These are phyloP conservation scores for Sistotremastrum suecicum DNA, from an alignment of 768 basidiomycete genomes.

Conservation along the genomic window DNA sequence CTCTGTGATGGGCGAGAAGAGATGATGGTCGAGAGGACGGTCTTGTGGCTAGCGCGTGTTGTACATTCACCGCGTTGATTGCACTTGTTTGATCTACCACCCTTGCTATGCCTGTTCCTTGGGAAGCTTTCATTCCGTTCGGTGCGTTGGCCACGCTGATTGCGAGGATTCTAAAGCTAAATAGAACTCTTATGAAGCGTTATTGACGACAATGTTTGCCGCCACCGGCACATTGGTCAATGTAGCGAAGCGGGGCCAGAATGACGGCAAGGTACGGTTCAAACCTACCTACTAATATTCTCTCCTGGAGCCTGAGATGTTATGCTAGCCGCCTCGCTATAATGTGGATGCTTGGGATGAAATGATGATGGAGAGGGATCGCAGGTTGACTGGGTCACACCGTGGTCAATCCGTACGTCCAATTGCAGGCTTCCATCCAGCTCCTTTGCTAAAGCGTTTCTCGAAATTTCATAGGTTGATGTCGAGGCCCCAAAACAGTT, in stretches of 20 bases:
- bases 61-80: background rate
- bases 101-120: constrained; percentile 76
- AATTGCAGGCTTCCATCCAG: background rate
- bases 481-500: too few species aligned
- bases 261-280: constrained; percentile 70
- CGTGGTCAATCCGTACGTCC: constrained; percentile 74
- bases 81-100: background rate
- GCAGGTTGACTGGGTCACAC: constrained; percentile 69
- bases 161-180: constrained; percentile 5
- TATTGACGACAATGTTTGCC: constrained; percentile 79
- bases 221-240: constrained; percentile 81
- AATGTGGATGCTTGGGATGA: constrained; percentile 83
- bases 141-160: constrained; percentile 29
- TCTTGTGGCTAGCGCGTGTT: too few species aligned
- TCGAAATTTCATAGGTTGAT: too few species aligned
- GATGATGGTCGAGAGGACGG: too few species aligned
- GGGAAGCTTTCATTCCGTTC: constrained; percentile 95
- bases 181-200: constrained; percentile 30
- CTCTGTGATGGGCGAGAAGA: too few species aligned
- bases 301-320: constrained; percentile 1
- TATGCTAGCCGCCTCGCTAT: constrained; percentile 65
- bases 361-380: constrained; percentile 92
- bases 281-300: background rate
- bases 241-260: constrained; percentile 64
- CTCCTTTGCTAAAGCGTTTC: too few species aligned